These are phyloP conservation scores for Chalciporus piperatus DNA, from an alignment of 768 basidiomycete species.

Conservation along the genomic window DNA sequence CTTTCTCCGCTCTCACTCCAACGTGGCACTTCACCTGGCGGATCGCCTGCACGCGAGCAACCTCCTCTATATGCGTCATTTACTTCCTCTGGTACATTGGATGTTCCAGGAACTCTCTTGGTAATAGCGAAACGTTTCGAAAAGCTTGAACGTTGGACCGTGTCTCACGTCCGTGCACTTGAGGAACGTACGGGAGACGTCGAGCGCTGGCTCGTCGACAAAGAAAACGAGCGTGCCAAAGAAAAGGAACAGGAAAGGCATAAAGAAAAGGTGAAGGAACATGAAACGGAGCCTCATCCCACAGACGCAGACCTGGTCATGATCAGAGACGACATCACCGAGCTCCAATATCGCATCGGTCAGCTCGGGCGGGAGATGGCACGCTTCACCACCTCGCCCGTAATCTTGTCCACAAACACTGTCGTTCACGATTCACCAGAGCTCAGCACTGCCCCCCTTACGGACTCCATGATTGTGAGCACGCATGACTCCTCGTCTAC, in stretches of 20 bases:
- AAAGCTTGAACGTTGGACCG: slow-evolving; percentile 88
- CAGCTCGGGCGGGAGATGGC: slow-evolving; percentile 82
- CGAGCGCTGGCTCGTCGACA: slow-evolving; percentile 86
- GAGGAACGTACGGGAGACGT: slow-evolving; percentile 91
- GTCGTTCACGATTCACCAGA: slow-evolving; percentile 43
- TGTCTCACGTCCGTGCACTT: slow-evolving; percentile 83
- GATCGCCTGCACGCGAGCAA: slow-evolving; percentile 41
- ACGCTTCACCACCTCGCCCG: slow-evolving; percentile 56
- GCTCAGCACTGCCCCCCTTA: slow-evolving; percentile 43
- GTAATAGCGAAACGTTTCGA: slow-evolving; percentile 76
- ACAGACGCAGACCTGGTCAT: slow-evolving; percentile 43
- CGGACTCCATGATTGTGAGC: slow-evolving; percentile 44
- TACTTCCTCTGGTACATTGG: slow-evolving; percentile 63
- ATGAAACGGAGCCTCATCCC: slow-evolving; percentile 10
- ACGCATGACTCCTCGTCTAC: slow-evolving; percentile 26
- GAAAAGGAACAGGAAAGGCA: slow-evolving; percentile 51
- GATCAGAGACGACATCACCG: slow-evolving; percentile 65
- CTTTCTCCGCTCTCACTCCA: slow-evolving; percentile 67
- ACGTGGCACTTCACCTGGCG: slow-evolving; percentile 37
- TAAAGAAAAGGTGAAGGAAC: slow-evolving; percentile 13
- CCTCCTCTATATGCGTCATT: slow-evolving; percentile 80
- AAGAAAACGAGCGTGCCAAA: slow-evolving; percentile 55
- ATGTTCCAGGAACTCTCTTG: slow-evolving; percentile 71
- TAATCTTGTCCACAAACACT: slow-evolving; percentile 43
- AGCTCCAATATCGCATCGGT: slow-evolving; percentile 71